Base-by-base conservation (phyloP, 1,139 yeast species). In the Suhomyces guaymorum region DNA sequence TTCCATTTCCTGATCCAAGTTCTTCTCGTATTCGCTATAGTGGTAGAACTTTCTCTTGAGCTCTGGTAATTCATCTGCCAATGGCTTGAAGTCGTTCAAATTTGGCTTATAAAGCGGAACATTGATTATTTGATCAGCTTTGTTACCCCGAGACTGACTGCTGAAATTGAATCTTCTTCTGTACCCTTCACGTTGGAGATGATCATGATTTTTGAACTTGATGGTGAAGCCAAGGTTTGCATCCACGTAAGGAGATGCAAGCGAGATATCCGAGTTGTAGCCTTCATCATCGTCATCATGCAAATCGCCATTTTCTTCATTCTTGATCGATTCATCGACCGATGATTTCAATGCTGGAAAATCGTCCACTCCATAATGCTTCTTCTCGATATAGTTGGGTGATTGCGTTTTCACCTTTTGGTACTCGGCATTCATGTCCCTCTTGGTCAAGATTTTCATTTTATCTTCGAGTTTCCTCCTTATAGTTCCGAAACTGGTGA, bases 161-260 rank as follows among this genome's bases (percentile, higher is more conserved):
- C 39, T 31, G 28, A 33, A 40, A 18, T 35, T 31, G 23, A 35
- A 39, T 13, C 42, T 32, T 21, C 42, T 28, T 6, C 46, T 42
- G 23, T 36, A 33, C 15, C 33, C 38, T 18, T 39, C 33, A 24
- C n/a, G n/a, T n/a, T n/a, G n/a, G n/a, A n/a, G n/a, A n/a, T 46
- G 52, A 33, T 38, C 37, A 20, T 48, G 36, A 21, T 23, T 26
- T 15, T 32, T 32, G 15, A 9, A 30, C 44, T 73, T 77, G 9
- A 81, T 62, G 5, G 66, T 62, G 48, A 80, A 82, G 0, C 74
- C 79, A 49, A 64, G 65, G 33, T 73, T 68, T 4, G 73, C 77
- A 15, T 73, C 63, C 10, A 73, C 53, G 32, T 66, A 68, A 1
- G 82, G 82, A 37, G 73, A 68, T 0, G 82, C 81, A 20, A 71